Percentiles rank a stretch among this genome's conserved stretches.
Evolutionary conservation across 495 filamentous ascomycete species (phyloP).

Genomic region (Neurospora africana): DNA sequence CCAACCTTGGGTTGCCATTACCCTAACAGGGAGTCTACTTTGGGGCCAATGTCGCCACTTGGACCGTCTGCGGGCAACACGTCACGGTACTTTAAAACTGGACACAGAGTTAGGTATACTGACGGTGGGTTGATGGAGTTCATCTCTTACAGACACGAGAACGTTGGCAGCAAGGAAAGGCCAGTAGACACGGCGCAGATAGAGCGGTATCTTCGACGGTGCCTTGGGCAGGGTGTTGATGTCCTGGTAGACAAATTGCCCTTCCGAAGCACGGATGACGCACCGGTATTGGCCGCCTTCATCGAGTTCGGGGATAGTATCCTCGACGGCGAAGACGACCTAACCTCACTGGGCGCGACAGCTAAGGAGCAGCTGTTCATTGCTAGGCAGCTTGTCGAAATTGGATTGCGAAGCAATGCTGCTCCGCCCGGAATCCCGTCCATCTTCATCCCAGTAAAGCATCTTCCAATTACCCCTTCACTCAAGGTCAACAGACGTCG

Average conservation of each 20-base stretch:
- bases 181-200: slow-evolving; percentile 27
- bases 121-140: slow-evolving; percentile 36
- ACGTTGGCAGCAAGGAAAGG: slow-evolving; percentile 19
- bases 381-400: slow-evolving; percentile 28
- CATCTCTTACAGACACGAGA: slow-evolving; percentile 24
- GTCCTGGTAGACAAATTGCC: slow-evolving; percentile 35
- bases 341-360: slow-evolving; percentile 17
- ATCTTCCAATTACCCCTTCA: slow-evolving; percentile 32
- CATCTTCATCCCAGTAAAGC: slow-evolving; percentile 32
- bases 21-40: slow-evolving; percentile 21
- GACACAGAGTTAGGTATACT: slow-evolving; percentile 33
- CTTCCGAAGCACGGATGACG: slow-evolving; percentile 24
- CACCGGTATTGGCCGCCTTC: slow-evolving; percentile 30
- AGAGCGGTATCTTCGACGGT: slow-evolving; percentile 33
- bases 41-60: slow-evolving; percentile 15
- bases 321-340: slow-evolving; percentile 22
- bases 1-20: slow-evolving; percentile 31
- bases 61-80: slow-evolving; percentile 6
- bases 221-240: slow-evolving; percentile 34
- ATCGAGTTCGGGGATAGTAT: slow-evolving; percentile 33
- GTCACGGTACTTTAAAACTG: slow-evolving; percentile 30
- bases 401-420: slow-evolving; percentile 24
- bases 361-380: slow-evolving; percentile 29
- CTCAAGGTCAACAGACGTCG: slow-evolving; percentile 32
- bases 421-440: slow-evolving; percentile 27